Percentiles rank a stretch among this genome's conserved stretches.
These are phyloP conservation scores for Lactifluus piperatus DNA, from an alignment of 768 basidiomycete species.

Conservation along the genomic window DNA sequence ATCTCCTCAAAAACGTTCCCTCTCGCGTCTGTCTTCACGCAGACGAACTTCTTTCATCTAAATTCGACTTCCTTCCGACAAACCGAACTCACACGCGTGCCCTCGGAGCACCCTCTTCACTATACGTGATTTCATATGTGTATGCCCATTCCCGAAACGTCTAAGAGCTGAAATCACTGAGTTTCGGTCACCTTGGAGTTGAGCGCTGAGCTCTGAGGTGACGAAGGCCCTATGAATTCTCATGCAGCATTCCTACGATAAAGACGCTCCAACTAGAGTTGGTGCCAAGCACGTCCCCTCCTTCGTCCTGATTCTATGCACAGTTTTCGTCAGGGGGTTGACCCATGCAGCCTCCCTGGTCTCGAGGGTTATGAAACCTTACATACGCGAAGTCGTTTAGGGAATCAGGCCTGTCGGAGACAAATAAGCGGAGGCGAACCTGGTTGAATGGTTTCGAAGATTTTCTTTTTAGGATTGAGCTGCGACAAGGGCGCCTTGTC, in stretches of 20 bases:
- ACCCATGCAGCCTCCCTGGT: conserved; percentile 89
- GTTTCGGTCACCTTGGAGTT: neutral
- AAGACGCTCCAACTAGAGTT: conserved; percentile 79
- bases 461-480: conserved; percentile 98
- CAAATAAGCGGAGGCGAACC: conserved; percentile 35
- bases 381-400: neutral
- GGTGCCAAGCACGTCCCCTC: conserved; percentile 75
- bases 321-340: conserved; percentile 66
- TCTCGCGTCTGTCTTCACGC: too few species aligned
- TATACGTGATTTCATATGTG: neutral
- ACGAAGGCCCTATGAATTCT: neutral
- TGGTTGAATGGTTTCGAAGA: conserved; percentile 95
- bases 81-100: too few species aligned
- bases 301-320: conserved; percentile 81
- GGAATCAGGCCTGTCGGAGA: neutral
- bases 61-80: too few species aligned
- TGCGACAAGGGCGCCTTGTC: conserved; percentile 65
- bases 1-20: too few species aligned
- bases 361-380: conserved; percentile 85
- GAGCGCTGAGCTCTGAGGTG: neutral
- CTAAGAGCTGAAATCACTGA: neutral
- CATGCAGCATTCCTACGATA: conserved; percentile 39
- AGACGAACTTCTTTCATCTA: too few species aligned
- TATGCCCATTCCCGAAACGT: neutral
- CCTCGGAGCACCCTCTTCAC: too few species aligned